Conservation (phyloP, 73 alveolate species). For the Symbiodinium natans region DNA sequence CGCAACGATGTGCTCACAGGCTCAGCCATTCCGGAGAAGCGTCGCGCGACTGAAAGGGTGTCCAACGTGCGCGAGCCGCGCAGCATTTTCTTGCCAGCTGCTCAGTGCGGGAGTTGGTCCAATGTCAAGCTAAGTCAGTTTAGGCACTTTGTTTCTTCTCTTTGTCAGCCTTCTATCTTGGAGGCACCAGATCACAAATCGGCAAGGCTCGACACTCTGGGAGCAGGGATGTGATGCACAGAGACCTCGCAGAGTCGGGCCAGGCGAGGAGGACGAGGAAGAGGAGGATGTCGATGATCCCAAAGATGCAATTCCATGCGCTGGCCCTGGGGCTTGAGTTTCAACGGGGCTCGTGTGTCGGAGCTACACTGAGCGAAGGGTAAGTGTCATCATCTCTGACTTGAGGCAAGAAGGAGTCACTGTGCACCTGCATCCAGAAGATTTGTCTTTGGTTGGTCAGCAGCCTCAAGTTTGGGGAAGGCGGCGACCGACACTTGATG, state of each 20-base stretch:
- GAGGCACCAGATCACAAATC: too few species aligned
- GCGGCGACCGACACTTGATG: background rate
- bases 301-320: background rate
- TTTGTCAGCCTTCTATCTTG: too few species aligned
- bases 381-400: background rate
- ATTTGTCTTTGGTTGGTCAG: conserved; percentile 60
- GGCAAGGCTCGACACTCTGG: too few species aligned
- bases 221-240: too few species aligned
- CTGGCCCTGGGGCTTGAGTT: background rate
- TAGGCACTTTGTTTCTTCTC: too few species aligned
- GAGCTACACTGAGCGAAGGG: too few species aligned
- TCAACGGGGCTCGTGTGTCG: background rate
- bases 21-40: too few species aligned
- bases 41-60: background rate
- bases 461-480: background rate
- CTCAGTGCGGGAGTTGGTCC: too few species aligned
- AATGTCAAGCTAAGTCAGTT: too few species aligned
- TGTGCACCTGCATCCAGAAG: conserved; percentile 43
- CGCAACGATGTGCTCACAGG: too few species aligned
- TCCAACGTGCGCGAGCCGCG: conserved; percentile 69
- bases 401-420: background rate
- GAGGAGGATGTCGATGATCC: background rate
- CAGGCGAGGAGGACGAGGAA: conserved; percentile 6
- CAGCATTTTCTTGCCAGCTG: conserved; percentile 35
- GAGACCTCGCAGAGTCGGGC: background rate